Base-by-base conservation (phyloP, 306 rosid genomes). In the Fragaria iinumae region DNA sequence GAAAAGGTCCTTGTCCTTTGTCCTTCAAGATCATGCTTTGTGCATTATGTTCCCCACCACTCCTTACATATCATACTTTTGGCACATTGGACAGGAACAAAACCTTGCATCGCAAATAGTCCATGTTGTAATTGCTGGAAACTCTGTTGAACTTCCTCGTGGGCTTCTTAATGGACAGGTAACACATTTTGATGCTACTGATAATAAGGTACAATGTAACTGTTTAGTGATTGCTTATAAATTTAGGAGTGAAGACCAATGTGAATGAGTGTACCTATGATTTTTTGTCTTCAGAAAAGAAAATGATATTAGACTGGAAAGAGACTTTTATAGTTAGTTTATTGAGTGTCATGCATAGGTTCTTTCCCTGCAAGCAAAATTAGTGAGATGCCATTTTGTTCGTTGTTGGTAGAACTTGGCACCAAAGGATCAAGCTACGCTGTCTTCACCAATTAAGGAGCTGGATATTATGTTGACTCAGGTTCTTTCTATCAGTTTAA, bases 161-260 rank as follows among this genome's bases (percentile, higher is more conserved):
- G 95, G 81, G 71, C 84, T 89, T 87, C 83, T 90, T 72, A 92
- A 89, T 71, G 97, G 96, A 68, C 98, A 95, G 98, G 98, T 90
- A 88, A 78, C 67, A 14, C 70, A 68, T 64, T 72, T 80, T 4
- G 38, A 49, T 39, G 32, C 56, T 76, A 62, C 59, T 45, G 34
- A 29, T 45, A 17, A 27, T 17, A 44, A 45, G 76, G 11, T 49
- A 41, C 18, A 73, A 59, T 43, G 60, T 10, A 55, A 17, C 23
- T 73, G 56, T 25, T 57, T 11, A 60, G 8, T 27, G 32, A 17
- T 27, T 73, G 6, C 43, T 25, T 57, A 23, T 73, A 73, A 14
- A 41, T 60, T 45, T 27, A 16, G 77, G 77, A 56, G 25, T 32
- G 20, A 52, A 57, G 77, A 50, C 4, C 18, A 6, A 60, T 17